These are phyloP conservation scores for Pyrenula aspistea DNA, from an alignment of 495 filamentous ascomycete species.

Conservation along the genomic window DNA sequence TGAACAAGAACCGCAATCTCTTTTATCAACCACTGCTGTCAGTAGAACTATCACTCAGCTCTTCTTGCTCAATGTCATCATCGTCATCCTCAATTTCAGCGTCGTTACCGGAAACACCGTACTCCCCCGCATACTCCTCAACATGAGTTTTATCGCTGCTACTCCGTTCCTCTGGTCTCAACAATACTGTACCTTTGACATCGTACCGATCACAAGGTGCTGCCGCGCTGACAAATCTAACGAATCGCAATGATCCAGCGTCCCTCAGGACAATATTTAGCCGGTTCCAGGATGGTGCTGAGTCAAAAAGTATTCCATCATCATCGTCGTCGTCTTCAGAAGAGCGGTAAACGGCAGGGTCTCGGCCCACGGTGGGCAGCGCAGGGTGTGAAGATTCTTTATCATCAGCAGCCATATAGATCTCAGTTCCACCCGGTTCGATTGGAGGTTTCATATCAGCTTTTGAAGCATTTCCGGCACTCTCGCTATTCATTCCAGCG, in stretches of 20 bases:
- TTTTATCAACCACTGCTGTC: not conserved
- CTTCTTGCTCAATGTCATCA: conserved; percentile 8
- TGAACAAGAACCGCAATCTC: not conserved
- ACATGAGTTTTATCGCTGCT: conserved; percentile 15
- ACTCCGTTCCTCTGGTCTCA: conserved; percentile 25
- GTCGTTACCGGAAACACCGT: not conserved
- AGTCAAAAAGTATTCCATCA: conserved; percentile 83
- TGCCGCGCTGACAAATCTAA: conserved; percentile 81
- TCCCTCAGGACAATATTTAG: conserved; percentile 84
- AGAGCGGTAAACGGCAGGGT: conserved; percentile 78
- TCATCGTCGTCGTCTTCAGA: conserved; percentile 60
- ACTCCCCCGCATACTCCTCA: conserved; percentile 22
- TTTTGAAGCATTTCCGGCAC: not conserved
- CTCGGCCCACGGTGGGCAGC: conserved; percentile 23
- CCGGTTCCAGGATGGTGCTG: conserved; percentile 79
- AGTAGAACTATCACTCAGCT: not conserved
- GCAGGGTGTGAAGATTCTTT: conserved; percentile 40
- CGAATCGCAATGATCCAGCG: conserved; percentile 73
- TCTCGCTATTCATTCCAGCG: conserved; percentile 9
- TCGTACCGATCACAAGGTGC: conserved; percentile 93
- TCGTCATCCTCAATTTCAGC: conserved; percentile 7
- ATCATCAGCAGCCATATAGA: conserved; percentile 85
- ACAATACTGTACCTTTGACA: conserved; percentile 56
- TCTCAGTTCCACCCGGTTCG: conserved; percentile 70
- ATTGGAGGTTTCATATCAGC: conserved; percentile 17